phyloP scores from a whole-genome alignment of 441 rosid species.

The Theobroma grandiflorum region DNA sequence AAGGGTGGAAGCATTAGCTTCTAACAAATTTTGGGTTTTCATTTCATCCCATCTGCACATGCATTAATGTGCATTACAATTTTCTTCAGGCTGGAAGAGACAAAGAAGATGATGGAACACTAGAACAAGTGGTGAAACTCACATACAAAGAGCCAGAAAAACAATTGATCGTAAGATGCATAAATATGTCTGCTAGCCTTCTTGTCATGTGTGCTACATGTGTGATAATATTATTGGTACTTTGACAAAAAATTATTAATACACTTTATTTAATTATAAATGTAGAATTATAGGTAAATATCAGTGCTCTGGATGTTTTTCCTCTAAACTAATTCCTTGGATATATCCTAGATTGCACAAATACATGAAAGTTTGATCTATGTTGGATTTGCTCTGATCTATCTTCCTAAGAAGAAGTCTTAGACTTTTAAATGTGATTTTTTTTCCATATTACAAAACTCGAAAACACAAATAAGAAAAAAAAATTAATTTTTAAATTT shows the following conservation, averaged over 20 bases:
- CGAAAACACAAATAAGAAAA: neutral
- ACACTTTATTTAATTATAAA: neutral
- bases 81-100: conserved; percentile 34
- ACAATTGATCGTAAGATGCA: conserved; percentile 35
- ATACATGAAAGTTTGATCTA: neutral
- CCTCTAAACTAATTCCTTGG: neutral
- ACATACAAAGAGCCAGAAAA: conserved; percentile 20
- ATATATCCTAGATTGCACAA: neutral
- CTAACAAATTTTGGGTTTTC: neutral
- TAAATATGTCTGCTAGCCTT: neutral
- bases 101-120: conserved; percentile 24
- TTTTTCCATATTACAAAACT: neutral
- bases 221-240: neutral
- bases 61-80: conserved; percentile 26
- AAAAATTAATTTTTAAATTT: neutral
- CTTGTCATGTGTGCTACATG: neutral
- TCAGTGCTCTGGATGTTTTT: neutral
- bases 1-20: neutral
- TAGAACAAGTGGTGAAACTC: conserved; percentile 16
- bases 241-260: neutral
- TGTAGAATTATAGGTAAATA: conserved; percentile 6
- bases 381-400: neutral
- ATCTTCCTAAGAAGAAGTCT: conserved; percentile 6
- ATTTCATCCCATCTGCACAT: neutral
- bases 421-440: neutral